Conservation (phyloP, 768 basidiomycete genomes). For the Leccinum truebloodii region DNA sequence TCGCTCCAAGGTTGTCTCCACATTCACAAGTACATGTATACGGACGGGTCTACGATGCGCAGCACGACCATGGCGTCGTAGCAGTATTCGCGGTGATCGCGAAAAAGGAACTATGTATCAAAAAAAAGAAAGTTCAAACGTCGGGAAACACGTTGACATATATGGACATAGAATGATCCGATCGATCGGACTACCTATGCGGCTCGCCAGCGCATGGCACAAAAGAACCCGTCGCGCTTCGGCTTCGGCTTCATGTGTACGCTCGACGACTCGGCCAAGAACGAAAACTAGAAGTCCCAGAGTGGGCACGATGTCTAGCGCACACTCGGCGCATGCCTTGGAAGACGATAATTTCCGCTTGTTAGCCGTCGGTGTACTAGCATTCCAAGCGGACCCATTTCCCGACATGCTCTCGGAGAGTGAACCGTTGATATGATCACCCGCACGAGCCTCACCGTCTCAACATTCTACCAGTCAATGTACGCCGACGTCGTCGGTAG, state of each 20-base stretch:
- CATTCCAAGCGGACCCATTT: slow-evolving; percentile 4
- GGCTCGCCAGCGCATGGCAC: neutral
- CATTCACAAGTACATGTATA: neutral
- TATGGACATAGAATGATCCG: neutral
- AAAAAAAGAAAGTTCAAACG: neutral
- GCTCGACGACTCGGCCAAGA: neutral
- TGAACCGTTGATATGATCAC: neutral
- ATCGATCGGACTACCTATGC: slow-evolving; percentile 7
- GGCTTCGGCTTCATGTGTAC: neutral
- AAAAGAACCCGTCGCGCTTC: neutral
- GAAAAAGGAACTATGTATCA: neutral
- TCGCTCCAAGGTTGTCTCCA: neutral
- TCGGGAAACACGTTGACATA: neutral
- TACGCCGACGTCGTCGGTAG: neutral
- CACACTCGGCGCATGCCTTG: neutral
- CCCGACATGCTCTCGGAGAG: neutral
- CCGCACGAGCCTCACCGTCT: slow-evolving; percentile 4
- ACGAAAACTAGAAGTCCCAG: neutral
- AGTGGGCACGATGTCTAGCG: neutral
- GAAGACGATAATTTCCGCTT: slow-evolving; percentile 12
- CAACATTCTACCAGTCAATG: neutral
- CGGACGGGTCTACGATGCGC: neutral
- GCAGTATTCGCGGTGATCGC: neutral
- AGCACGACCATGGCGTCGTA: neutral
- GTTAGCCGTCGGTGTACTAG: neutral